Evolutionary conservation across 2,329 filamentous ascomycete species (phyloP).

Genomic region (Pseudogymnoascus sp.): DNA sequence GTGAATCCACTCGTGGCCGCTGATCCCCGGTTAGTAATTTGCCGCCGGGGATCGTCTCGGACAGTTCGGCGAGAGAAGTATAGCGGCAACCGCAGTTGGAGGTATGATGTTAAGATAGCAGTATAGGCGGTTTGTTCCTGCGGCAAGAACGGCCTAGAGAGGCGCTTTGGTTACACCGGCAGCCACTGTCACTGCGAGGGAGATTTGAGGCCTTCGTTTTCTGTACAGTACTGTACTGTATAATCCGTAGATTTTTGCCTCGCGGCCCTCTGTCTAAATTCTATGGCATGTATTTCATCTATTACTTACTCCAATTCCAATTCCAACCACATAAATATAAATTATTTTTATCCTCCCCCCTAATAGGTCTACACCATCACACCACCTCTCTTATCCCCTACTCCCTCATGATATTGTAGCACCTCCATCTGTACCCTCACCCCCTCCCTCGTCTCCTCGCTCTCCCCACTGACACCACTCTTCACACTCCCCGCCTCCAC

Average conservation of each 20-base stretch:
- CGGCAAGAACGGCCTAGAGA: neutral
- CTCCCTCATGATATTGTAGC: conserved; percentile 1
- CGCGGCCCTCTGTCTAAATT: neutral
- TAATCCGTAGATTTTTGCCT: neutral
- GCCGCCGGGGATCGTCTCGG: neutral
- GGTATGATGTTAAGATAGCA: neutral
- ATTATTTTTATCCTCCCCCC: neutral
- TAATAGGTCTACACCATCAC: neutral
- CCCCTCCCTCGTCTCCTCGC: neutral
- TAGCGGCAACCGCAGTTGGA: neutral
- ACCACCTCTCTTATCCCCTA: neutral
- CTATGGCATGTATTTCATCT: neutral
- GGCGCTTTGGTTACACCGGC: neutral
- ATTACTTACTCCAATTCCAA: neutral
- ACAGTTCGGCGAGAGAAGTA: neutral
- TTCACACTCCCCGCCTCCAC: neutral
- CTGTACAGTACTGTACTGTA: neutral
- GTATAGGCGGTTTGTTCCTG: neutral
- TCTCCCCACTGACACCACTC: conserved; percentile 3
- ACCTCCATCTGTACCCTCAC: conserved; percentile 9
- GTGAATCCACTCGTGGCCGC: neutral
- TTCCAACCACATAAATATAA: neutral
- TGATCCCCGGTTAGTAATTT: neutral
- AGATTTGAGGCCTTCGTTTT: neutral
- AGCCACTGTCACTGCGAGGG: neutral